Conservation (phyloP, 2,329 filamentous ascomycete genomes). For the Microcera coccophila region DNA sequence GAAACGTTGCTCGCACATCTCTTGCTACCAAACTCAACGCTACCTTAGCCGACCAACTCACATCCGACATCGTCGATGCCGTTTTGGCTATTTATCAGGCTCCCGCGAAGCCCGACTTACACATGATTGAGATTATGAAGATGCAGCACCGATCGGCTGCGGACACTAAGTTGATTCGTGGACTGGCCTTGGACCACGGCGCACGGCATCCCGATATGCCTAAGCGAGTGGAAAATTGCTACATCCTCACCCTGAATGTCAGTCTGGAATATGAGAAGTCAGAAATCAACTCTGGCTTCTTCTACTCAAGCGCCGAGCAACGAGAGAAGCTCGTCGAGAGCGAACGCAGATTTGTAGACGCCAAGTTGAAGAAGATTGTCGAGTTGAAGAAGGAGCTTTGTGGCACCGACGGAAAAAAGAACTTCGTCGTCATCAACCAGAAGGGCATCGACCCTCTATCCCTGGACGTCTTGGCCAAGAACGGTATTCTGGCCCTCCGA, state of each 20-base stretch:
- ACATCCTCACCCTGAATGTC: slow-evolving; percentile 92
- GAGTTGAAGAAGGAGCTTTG: slow-evolving; percentile 98
- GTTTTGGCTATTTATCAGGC: slow-evolving; percentile 91
- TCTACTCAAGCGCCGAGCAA: slow-evolving; percentile 96
- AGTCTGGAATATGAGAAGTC: slow-evolving; percentile 98
- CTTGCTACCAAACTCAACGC: slow-evolving; percentile 93
- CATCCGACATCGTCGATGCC: slow-evolving; percentile 91
- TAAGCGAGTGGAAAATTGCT: slow-evolving; percentile 91
- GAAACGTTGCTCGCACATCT: slow-evolving; percentile 90
- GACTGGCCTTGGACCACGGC: slow-evolving; percentile 89
- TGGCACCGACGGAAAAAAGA: slow-evolving; percentile 87
- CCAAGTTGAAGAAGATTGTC: slow-evolving; percentile 95
- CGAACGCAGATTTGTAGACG: slow-evolving; percentile 90
- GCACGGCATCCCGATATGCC: slow-evolving; percentile 98
- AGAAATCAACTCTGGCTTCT: slow-evolving; percentile 98
- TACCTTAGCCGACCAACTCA: slow-evolving; percentile 83
- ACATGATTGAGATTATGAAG: slow-evolving; percentile 99
- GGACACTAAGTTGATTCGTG: slow-evolving; percentile 92
- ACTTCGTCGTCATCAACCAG: slow-evolving; percentile 97
- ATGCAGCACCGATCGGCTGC: slow-evolving; percentile 98
- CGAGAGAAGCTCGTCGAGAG: slow-evolving; percentile 97
- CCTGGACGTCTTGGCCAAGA: slow-evolving; percentile 94
- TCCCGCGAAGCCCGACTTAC: slow-evolving; percentile 87
- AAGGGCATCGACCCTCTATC: slow-evolving; percentile 98
- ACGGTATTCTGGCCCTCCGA: slow-evolving; percentile 90